phyloP scores from a whole-genome alignment of 2,329 filamentous ascomycete species.

The Curvularia spicifera region DNA sequence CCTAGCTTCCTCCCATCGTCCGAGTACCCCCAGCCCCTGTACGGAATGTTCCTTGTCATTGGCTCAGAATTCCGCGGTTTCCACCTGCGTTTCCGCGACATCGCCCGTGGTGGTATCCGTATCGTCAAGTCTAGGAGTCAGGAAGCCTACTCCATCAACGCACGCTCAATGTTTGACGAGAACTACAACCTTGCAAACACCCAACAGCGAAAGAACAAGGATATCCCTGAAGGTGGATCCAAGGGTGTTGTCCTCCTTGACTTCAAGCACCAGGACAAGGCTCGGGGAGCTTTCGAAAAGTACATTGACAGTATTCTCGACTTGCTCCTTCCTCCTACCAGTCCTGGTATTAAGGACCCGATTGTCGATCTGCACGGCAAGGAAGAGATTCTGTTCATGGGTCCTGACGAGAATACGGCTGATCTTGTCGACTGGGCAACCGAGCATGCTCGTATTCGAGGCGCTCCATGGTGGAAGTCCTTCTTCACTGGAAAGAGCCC shows the following conservation, averaged over 20 bases:
- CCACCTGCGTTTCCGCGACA: conserved; percentile 96
- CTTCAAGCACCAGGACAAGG: conserved; percentile 91
- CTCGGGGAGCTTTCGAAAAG: conserved; percentile 93
- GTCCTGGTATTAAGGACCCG: conserved; percentile 97
- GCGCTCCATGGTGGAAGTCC: conserved; percentile 99
- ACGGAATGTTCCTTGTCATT: conserved; percentile 98
- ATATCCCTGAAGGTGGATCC: conserved; percentile 96
- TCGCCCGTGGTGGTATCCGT: conserved; percentile 93
- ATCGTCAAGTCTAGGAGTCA: conserved; percentile 98
- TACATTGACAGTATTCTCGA: conserved; percentile 99
- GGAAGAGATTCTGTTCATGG: conserved; percentile 97
- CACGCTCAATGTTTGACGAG: conserved; percentile 94
- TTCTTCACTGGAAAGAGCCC: conserved; percentile 99
- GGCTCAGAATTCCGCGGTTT: conserved; percentile 96
- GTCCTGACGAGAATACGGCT: conserved; percentile 97
- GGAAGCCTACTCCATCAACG: conserved; percentile 95
- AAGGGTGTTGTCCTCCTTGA: conserved; percentile 98
- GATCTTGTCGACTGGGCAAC: conserved; percentile 99
- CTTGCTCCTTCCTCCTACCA: conserved; percentile 84
- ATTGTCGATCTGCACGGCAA: conserved; percentile 95
- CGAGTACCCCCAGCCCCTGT: conserved; percentile 92
- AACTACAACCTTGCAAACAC: conserved; percentile 99
- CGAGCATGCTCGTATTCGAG: conserved; percentile 83
- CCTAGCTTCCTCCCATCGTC: conserved; percentile 85
- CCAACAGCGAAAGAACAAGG: conserved; percentile 99